Percentiles rank a stretch among this genome's conserved stretches.
phyloP scores from a whole-genome alignment of 2,329 filamentous ascomycete species.

The Aureobasidium sp. region DNA sequence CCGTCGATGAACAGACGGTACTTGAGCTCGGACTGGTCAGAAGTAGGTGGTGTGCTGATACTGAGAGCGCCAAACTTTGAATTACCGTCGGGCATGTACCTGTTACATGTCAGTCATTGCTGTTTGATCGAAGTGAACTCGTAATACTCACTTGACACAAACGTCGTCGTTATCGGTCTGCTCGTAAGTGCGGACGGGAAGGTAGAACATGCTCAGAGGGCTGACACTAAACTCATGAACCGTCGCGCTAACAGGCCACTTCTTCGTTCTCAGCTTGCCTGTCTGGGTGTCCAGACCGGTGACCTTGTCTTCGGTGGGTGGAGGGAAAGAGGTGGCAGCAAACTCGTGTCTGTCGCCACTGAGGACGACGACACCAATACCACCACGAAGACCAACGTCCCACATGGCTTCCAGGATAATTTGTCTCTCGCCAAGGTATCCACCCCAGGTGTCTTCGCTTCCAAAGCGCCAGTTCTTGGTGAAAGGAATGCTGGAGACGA shows the following conservation, averaged over 20 bases:
- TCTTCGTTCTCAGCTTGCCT: constrained; percentile 6
- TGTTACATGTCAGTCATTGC: constrained; percentile 23
- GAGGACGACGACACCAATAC: constrained; percentile 72
- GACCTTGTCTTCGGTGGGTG: constrained; percentile 42
- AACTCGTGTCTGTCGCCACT: constrained; percentile 97
- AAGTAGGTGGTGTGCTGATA: constrained; percentile 58
- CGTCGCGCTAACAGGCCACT: constrained; percentile 54
- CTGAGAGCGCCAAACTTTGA: constrained; percentile 82
- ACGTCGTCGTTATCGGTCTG: constrained; percentile 78
- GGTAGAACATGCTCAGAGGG: constrained; percentile 87
- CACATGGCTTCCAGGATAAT: constrained; percentile 84
- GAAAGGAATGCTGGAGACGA: constrained; percentile 85
- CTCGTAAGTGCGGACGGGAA: constrained; percentile 72
- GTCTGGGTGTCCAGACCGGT: constrained; percentile 20
- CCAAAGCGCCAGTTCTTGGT: constrained; percentile 97
- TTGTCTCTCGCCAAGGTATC: constrained; percentile 72
- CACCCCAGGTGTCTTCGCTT: constrained; percentile 84
- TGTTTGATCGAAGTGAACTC: background rate
- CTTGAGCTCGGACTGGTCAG: constrained; percentile 62
- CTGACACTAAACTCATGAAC: constrained; percentile 90
- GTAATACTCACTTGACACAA: constrained; percentile 62
- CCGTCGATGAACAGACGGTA: constrained; percentile 82
- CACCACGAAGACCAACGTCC: constrained; percentile 61
- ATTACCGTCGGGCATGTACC: constrained; percentile 73
- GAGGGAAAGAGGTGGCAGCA: constrained; percentile 69